Evolutionary conservation across 163 green algal species (phyloP).

Genomic region (Coccomyxa subellipsoidea): DNA sequence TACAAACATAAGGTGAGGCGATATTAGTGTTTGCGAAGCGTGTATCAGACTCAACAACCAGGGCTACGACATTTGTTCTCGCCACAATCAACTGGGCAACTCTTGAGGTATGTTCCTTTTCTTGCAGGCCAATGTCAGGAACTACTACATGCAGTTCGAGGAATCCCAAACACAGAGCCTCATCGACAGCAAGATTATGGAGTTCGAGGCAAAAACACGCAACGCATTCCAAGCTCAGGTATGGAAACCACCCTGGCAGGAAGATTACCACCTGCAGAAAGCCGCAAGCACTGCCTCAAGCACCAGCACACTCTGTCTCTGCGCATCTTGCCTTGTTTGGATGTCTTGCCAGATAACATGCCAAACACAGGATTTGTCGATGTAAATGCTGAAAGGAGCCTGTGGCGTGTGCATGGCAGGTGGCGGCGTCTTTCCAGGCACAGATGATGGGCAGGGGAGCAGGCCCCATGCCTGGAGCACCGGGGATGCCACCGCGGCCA

Average conservation of each 20-base stretch:
- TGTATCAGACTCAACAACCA: too few relatives aligned
- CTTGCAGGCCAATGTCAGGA: constrained; percentile 80
- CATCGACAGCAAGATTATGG: constrained; percentile 48
- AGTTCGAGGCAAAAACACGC: constrained; percentile 16
- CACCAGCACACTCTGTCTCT: too few relatives aligned
- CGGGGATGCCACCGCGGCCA: neutral
- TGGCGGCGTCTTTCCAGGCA: constrained; percentile 1
- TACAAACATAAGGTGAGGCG: constrained; percentile 89
- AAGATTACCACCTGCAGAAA: neutral
- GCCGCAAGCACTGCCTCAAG: too few relatives aligned
- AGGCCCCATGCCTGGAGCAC: neutral
- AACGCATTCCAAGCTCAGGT: neutral
- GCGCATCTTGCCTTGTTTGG: neutral
- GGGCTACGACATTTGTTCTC: too few relatives aligned
- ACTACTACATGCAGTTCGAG: constrained; percentile 90
- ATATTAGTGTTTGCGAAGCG: too few relatives aligned
- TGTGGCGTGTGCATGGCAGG: neutral
- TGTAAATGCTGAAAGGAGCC: neutral
- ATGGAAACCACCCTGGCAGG: neutral
- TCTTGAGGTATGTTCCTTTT: too few relatives aligned
- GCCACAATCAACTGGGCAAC: neutral
- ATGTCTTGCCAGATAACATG: neutral
- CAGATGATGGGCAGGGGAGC: neutral
- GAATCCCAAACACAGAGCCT: constrained; percentile 47
- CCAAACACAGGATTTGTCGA: neutral